Conservation (phyloP, 805 yeast species). For the Pichia membranifaciens region DNA sequence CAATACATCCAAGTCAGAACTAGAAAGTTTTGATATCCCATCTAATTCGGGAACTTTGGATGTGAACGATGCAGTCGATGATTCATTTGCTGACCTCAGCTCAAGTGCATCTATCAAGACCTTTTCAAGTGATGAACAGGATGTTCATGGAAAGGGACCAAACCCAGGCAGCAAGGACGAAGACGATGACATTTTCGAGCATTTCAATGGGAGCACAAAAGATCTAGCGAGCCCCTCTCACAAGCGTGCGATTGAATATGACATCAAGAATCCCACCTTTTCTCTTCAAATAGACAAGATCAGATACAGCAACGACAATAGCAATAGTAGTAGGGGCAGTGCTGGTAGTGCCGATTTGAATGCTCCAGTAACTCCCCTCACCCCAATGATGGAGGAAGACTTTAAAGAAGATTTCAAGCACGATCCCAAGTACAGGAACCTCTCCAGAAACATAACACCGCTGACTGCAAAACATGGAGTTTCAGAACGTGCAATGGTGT, state of each 20-base stretch:
- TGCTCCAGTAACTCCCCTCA: not conserved
- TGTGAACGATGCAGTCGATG: not conserved
- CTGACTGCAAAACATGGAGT: slow-evolving; percentile 2
- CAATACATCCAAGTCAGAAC: not conserved
- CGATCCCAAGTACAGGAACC: slow-evolving; percentile 1
- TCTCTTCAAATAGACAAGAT: slow-evolving; percentile 1
- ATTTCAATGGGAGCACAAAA: slow-evolving; percentile 12
- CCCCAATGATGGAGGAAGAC: not conserved
- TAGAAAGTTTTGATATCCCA: not conserved
- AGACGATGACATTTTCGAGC: slow-evolving; percentile 14
- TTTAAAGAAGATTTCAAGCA: slow-evolving; percentile 2
- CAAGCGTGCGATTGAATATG: not conserved
- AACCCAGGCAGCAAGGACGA: not conserved
- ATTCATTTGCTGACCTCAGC: not conserved
- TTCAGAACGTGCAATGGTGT: slow-evolving; percentile 9
- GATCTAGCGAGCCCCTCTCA: slow-evolving; percentile 11
- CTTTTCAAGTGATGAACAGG: slow-evolving; percentile 13
- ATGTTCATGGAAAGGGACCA: not conserved
- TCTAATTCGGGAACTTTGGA: not conserved
- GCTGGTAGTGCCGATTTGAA: not conserved
- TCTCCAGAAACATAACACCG: slow-evolving; percentile 12
- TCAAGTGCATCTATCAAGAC: slow-evolving; percentile 11
- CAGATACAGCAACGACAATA: not conserved
- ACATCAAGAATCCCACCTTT: not conserved
- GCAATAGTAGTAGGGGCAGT: not conserved